These are phyloP conservation scores for Calycina herbarum DNA, from an alignment of 2,329 filamentous ascomycete genomes.

Conservation along the genomic window DNA sequence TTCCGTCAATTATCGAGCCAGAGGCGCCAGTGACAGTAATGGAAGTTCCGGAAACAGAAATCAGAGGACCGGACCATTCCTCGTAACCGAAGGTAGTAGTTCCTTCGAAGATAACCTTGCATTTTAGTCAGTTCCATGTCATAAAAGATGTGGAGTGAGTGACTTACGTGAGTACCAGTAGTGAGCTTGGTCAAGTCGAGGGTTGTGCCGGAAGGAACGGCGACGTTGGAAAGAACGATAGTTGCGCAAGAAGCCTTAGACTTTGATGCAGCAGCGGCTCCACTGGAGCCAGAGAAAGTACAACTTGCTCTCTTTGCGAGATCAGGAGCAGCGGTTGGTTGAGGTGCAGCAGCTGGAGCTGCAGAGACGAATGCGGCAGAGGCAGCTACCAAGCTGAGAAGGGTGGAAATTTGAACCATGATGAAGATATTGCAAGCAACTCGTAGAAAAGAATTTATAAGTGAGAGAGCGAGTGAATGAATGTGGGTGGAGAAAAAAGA, in stretches of 20 bases:
- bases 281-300: slow-evolving; percentile 51
- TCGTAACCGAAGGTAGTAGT: slow-evolving; percentile 66
- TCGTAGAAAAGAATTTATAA: slow-evolving; percentile 6
- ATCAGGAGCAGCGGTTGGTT: slow-evolving; percentile 31
- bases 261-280: slow-evolving; percentile 45
- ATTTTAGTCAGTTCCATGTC: slow-evolving; percentile 6
- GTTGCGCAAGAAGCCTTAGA: slow-evolving; percentile 53
- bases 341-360: slow-evolving; percentile 24
- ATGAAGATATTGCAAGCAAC: slow-evolving; percentile 16
- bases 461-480: slow-evolving; percentile 1
- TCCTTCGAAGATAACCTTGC: slow-evolving; percentile 59
- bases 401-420: slow-evolving; percentile 31
- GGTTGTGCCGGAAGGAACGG: slow-evolving; percentile 57
- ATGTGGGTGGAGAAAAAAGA: slow-evolving; percentile 1
- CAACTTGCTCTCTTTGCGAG: slow-evolving; percentile 42
- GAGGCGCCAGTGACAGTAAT: slow-evolving; percentile 30
- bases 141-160: background rate
- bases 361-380: slow-evolving; percentile 23
- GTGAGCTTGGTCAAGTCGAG: slow-evolving; percentile 54
- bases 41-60: slow-evolving; percentile 56
- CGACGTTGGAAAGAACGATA: slow-evolving; percentile 53
- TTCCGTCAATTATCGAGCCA: slow-evolving; percentile 51
- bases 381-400: slow-evolving; percentile 25
- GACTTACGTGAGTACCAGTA: slow-evolving; percentile 42
- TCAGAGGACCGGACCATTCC: slow-evolving; percentile 63